These are phyloP conservation scores for Lactarius psammicola DNA, from an alignment of 768 basidiomycete genomes.

Conservation along the genomic window DNA sequence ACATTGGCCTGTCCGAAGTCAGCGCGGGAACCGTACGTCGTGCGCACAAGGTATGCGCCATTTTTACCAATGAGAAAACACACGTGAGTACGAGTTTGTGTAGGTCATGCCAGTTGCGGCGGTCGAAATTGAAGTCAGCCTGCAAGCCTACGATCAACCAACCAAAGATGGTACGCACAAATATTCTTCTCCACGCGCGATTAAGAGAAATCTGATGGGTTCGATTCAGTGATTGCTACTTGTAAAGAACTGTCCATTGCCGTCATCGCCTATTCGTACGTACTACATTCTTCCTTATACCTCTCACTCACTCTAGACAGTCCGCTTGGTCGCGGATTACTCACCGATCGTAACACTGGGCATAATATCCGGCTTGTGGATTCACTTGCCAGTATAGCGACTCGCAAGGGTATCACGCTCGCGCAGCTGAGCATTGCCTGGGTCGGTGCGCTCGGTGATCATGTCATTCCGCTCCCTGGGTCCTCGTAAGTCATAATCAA, in stretches of 20 bases:
- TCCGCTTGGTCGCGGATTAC: conserved; percentile 53
- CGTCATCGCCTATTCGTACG: too few species aligned
- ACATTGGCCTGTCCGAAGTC: too few species aligned
- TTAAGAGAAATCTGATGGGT: neutral
- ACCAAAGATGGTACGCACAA: conserved; percentile 41
- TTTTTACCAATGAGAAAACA: neutral
- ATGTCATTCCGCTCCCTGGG: too few species aligned
- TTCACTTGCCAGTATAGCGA: too few species aligned
- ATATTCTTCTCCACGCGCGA: neutral
- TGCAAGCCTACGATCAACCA: conserved; percentile 56
- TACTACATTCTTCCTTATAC: neutral
- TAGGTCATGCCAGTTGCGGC: conserved; percentile 56
- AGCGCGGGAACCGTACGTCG: conserved; percentile 44
- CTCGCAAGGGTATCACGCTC: too few species aligned
- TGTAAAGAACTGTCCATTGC: conserved; percentile 54
- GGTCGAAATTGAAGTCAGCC: too few species aligned
- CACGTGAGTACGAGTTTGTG: too few species aligned
- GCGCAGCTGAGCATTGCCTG: too few species aligned
- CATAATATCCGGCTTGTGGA: conserved; percentile 44
- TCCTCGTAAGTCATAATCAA: too few species aligned
- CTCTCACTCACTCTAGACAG: conserved; percentile 33
- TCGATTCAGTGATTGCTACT: conserved; percentile 45
- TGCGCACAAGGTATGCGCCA: conserved; percentile 33
- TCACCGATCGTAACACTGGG: conserved; percentile 46
- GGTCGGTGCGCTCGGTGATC: too few species aligned